A percentile compares a stretch with the other conserved stretches of the same genome.
These are phyloP conservation scores for Nigrospora sphaerica DNA, from an alignment of 2,329 filamentous ascomycete genomes.

Conservation along the genomic window DNA sequence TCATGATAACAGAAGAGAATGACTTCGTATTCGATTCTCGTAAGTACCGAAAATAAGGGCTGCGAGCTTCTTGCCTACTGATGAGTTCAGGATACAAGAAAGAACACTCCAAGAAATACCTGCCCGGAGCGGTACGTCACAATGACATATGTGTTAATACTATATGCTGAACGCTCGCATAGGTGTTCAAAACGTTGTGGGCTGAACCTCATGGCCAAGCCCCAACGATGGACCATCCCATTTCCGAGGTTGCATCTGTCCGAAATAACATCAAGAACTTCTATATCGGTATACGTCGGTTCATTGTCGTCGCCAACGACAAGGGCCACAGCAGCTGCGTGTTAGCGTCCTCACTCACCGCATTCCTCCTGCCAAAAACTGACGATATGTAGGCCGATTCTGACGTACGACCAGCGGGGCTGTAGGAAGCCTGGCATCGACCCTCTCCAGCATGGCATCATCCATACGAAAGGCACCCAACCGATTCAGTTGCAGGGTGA, in stretches of 20 bases:
- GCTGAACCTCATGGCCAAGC: background rate
- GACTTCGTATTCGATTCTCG: too few relatives aligned
- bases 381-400: conserved; percentile 38
- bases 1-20: too few relatives aligned
- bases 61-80: too few relatives aligned
- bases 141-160: too few relatives aligned
- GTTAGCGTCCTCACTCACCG: conserved; percentile 11
- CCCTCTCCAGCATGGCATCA: conserved; percentile 45
- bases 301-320: conserved; percentile 45
- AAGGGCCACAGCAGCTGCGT: conserved; percentile 40
- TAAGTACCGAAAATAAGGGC: too few relatives aligned
- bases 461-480: conserved; percentile 29
- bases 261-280: conserved; percentile 16
- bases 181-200: conserved; percentile 41
- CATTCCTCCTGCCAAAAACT: background rate
- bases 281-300: conserved; percentile 44
- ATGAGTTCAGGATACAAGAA: too few relatives aligned
- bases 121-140: too few relatives aligned
- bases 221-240: too few relatives aligned
- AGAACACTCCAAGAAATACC: too few relatives aligned
- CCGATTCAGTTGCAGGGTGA: conserved; percentile 9
- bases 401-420: conserved; percentile 45
- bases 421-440: conserved; percentile 48
- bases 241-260: too few relatives aligned
- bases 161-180: background rate